A percentile compares a stretch with the other conserved stretches of the same genome.
These are phyloP conservation scores for Pythium dissimile DNA, from an alignment of 352 stramenopile species.

Conservation along the genomic window DNA sequence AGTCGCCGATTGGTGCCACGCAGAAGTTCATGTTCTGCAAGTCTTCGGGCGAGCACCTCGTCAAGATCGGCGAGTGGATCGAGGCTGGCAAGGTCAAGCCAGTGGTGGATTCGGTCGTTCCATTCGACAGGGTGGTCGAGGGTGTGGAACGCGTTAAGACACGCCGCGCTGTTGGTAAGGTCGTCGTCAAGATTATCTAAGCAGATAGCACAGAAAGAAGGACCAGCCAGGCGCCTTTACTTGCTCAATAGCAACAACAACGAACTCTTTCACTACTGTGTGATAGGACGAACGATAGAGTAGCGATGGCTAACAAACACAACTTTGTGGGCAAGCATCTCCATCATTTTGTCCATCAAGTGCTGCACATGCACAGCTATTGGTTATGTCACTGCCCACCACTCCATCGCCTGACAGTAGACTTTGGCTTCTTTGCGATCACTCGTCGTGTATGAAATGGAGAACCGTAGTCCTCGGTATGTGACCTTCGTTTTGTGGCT, in stretches of 20 bases:
- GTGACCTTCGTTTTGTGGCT: background rate
- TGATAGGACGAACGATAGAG: no score
- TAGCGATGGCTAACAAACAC: no score
- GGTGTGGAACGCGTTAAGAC: slow-evolving; percentile 39
- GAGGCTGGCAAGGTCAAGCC: slow-evolving; percentile 31
- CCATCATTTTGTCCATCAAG: background rate
- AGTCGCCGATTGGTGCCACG: slow-evolving; percentile 36
- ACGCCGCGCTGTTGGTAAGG: slow-evolving; percentile 31
- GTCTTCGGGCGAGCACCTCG: slow-evolving; percentile 26
- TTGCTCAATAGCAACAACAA: no score
- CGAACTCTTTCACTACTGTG: no score
- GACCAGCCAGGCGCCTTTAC: no score
- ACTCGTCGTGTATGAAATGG: background rate
- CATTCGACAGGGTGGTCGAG: slow-evolving; percentile 40
- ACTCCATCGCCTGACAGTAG: background rate
- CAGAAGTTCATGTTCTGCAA: slow-evolving; percentile 13
- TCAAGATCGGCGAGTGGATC: slow-evolving; percentile 35
- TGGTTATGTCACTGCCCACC: background rate
- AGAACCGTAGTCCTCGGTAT: background rate
- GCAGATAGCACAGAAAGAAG: background rate
- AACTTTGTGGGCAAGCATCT: background rate
- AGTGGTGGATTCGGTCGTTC: slow-evolving; percentile 33
- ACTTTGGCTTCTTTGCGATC: background rate
- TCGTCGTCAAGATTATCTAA: slow-evolving; percentile 15
- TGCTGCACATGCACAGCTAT: background rate